Evolutionary conservation across 2,329 filamentous ascomycete species (phyloP).

Genomic region (Microcyclospora tardicrescens): DNA sequence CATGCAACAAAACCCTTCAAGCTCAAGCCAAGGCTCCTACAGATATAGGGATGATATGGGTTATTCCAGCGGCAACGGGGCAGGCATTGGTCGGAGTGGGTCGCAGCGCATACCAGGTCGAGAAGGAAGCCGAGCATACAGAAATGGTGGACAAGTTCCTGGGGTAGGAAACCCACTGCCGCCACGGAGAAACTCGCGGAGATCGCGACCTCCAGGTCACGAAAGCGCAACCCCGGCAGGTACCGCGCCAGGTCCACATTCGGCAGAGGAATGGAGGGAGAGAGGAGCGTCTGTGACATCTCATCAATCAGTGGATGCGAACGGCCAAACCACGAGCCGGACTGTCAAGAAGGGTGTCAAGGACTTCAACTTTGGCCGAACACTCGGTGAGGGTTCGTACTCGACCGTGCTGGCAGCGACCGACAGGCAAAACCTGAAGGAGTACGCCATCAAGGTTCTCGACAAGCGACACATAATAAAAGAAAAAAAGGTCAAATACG

Average conservation of each 20-base stretch:
- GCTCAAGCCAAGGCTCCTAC: constrained; percentile 34
- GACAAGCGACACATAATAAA: constrained; percentile 99
- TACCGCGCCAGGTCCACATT: constrained; percentile 46
- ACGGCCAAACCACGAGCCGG: constrained; percentile 63
- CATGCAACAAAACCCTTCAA: constrained; percentile 35
- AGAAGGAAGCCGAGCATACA: constrained; percentile 58
- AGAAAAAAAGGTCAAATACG: constrained; percentile 99
- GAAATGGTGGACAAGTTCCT: constrained; percentile 42
- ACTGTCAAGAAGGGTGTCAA: constrained; percentile 94
- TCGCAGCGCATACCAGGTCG: constrained; percentile 52
- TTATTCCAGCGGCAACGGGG: constrained; percentile 24
- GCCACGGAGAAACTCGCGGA: constrained; percentile 63
- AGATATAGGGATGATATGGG: constrained; percentile 34
- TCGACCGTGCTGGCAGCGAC: constrained; percentile 89
- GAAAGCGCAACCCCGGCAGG: not conserved
- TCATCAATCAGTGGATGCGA: constrained; percentile 67
- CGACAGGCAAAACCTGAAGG: constrained; percentile 83
- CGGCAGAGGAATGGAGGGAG: constrained; percentile 84
- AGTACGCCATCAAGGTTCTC: constrained; percentile 95
- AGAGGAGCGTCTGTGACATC: constrained; percentile 78
- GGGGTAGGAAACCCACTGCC: constrained; percentile 50
- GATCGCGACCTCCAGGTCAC: constrained; percentile 26
- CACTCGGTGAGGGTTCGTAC: constrained; percentile 92
- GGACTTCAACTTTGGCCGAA: constrained; percentile 85
- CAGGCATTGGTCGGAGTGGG: constrained; percentile 46